Evolutionary conservation across 1,284 basidiomycete species (phyloP).

Genomic region (Trametes hirsuta): DNA sequence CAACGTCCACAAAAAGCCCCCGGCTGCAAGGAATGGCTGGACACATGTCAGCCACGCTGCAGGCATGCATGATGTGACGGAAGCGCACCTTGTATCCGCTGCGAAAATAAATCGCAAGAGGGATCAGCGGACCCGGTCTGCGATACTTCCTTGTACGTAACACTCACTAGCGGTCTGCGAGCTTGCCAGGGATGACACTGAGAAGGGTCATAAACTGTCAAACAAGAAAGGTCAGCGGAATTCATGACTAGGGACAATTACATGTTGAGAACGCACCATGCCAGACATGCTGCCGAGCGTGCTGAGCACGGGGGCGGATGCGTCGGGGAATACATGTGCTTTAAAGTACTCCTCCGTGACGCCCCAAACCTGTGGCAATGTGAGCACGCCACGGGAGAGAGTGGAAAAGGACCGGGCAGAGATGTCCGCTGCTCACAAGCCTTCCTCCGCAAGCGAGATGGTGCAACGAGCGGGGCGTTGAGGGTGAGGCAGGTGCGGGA

Average conservation of each 20-base stretch:
- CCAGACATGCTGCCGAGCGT: slow-evolving; percentile 26
- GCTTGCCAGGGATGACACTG: slow-evolving; percentile 25
- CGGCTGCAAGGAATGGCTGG: slow-evolving; percentile 24
- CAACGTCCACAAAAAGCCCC: slow-evolving; percentile 22
- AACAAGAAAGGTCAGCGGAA: neutral
- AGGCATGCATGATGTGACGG: neutral
- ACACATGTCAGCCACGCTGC: neutral
- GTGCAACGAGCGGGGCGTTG: neutral
- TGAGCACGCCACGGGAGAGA: slow-evolving; percentile 19
- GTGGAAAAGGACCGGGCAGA: slow-evolving; percentile 16
- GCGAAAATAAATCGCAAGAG: too few species aligned
- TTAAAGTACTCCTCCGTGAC: slow-evolving; percentile 28
- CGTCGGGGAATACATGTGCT: slow-evolving; percentile 25
- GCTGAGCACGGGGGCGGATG: slow-evolving; percentile 24
- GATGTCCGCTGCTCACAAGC: slow-evolving; percentile 30
- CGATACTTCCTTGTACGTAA: neutral
- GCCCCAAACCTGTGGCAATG: slow-evolving; percentile 24
- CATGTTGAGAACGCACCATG: slow-evolving; percentile 14
- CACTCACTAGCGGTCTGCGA: slow-evolving; percentile 28
- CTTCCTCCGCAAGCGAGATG: slow-evolving; percentile 15
- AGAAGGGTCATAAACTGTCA: slow-evolving; percentile 25
- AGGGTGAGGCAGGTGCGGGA: neutral
- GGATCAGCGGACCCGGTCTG: slow-evolving; percentile 3
- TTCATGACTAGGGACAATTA: neutral
- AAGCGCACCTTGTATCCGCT: slow-evolving; percentile 25